Evolutionary conservation across 2,329 filamentous ascomycete species (phyloP).

Genomic region (Mycosphaerella sp.): DNA sequence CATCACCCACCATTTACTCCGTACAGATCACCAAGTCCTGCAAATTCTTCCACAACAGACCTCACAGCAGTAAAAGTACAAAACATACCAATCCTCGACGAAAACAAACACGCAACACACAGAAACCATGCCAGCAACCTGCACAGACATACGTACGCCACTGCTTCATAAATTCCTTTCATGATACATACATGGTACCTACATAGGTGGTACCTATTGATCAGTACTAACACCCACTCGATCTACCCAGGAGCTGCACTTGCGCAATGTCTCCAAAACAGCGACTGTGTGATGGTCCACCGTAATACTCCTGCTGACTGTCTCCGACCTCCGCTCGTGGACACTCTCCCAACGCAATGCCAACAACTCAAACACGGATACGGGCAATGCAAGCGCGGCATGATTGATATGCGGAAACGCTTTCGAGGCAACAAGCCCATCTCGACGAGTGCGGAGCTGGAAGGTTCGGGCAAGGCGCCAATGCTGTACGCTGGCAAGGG

Average conservation of each 20-base stretch:
- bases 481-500: conserved; percentile 70
- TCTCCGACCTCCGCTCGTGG: conserved; percentile 71
- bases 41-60: too few species aligned
- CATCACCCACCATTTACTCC: too few species aligned
- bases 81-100: too few species aligned
- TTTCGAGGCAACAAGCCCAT: conserved; percentile 92
- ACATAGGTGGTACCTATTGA: too few species aligned
- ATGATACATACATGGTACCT: too few species aligned
- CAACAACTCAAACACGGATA: conserved; percentile 90
- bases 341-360: conserved; percentile 78
- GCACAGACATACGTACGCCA: conserved; percentile 85
- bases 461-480: conserved; percentile 43
- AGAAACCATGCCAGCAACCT: conserved; percentile 76
- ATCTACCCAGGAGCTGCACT: conserved; percentile 68
- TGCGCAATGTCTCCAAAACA: conserved; percentile 90
- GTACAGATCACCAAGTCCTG: too few species aligned
- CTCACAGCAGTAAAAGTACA: too few species aligned
- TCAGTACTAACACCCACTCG: conserved; percentile 3
- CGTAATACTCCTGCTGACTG: conserved; percentile 84
- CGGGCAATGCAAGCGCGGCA: conserved; percentile 88
- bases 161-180: not conserved
- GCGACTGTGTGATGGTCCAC: conserved; percentile 91
- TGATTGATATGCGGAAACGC: conserved; percentile 98
- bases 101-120: too few species aligned
- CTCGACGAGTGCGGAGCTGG: conserved; percentile 58